phyloP scores from a whole-genome alignment of 2,329 filamentous ascomycete species.

The Plenodomus biglobosus region DNA sequence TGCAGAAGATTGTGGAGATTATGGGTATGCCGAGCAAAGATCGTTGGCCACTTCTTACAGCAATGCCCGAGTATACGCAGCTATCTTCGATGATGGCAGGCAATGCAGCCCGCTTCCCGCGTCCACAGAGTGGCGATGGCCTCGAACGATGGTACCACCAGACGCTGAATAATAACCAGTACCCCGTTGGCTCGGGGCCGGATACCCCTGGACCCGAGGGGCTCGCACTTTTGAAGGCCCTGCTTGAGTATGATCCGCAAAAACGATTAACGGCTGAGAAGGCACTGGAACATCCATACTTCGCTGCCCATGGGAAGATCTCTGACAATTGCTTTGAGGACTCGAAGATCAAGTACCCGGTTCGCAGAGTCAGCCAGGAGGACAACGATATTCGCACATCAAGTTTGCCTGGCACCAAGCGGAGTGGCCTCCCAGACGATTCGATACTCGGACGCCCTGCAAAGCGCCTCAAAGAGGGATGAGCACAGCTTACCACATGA shows the following conservation, averaged over 20 bases:
- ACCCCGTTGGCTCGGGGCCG: conserved; percentile 42
- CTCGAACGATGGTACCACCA: conserved; percentile 69
- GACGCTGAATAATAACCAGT: conserved; percentile 52
- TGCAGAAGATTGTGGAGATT: conserved; percentile 98
- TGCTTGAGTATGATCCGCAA: conserved; percentile 91
- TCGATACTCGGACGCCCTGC: conserved; percentile 59
- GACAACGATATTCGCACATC: conserved; percentile 94
- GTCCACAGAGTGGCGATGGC: conserved; percentile 48
- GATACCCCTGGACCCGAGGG: conserved; percentile 62
- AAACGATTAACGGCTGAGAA: conserved; percentile 84
- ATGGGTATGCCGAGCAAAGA: conserved; percentile 89
- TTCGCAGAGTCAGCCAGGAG: conserved; percentile 86
- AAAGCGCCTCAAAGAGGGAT: conserved; percentile 57
- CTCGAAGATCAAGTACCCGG: conserved; percentile 83
- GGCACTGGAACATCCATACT: conserved; percentile 90
- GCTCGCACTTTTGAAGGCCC: conserved; percentile 74
- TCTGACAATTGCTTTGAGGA: conserved; percentile 89
- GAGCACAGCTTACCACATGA: conserved; percentile 7
- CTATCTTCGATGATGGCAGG: conserved; percentile 56
- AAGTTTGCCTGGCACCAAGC: conserved; percentile 86
- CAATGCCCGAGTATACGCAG: conserved; percentile 85
- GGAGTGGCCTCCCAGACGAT: conserved; percentile 83
- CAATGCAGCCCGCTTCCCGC: conserved; percentile 52
- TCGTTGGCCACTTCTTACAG: conserved; percentile 78
- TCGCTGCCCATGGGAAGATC: conserved; percentile 63